phyloP scores from a whole-genome alignment of 2,329 filamentous ascomycete genomes.

The Fusarium beomiforme region DNA sequence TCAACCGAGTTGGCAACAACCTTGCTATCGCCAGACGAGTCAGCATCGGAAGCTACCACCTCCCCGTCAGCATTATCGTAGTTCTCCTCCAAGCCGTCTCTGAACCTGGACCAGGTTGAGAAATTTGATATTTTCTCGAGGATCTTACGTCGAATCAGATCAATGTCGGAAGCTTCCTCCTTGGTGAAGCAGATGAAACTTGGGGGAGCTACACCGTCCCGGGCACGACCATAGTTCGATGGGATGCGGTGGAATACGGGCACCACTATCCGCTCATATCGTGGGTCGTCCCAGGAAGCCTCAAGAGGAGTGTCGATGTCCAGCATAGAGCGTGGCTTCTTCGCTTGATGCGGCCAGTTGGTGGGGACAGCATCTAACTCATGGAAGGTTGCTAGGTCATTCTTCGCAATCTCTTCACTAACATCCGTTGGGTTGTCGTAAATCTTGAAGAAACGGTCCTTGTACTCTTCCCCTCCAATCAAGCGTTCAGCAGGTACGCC shows the following conservation, averaged over 20 bases:
- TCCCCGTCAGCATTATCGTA: slow-evolving; percentile 72
- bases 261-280: slow-evolving; percentile 74
- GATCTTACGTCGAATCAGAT: slow-evolving; percentile 82
- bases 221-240: slow-evolving; percentile 43
- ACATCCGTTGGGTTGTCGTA: slow-evolving; percentile 76
- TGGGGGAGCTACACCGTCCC: slow-evolving; percentile 56
- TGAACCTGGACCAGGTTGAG: slow-evolving; percentile 75
- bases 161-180: slow-evolving; percentile 73
- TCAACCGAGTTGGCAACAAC: slow-evolving; percentile 82
- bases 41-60: slow-evolving; percentile 72
- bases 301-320: slow-evolving; percentile 55
- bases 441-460: slow-evolving; percentile 85
- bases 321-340: slow-evolving; percentile 62
- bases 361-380: slow-evolving; percentile 84
- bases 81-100: slow-evolving; percentile 58
- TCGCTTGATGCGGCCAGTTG: slow-evolving; percentile 73
- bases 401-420: slow-evolving; percentile 75
- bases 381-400: slow-evolving; percentile 74
- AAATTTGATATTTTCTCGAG: slow-evolving; percentile 79
- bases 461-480: slow-evolving; percentile 86
- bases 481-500: slow-evolving; percentile 72
- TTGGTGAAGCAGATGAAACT: slow-evolving; percentile 80
- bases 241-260: slow-evolving; percentile 72
- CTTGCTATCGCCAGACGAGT: slow-evolving; percentile 74
- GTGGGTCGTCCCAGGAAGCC: slow-evolving; percentile 66